These are phyloP conservation scores for Metarhizium sp. DNA, from an alignment of 2,329 filamentous ascomycete genomes.

Conservation along the genomic window DNA sequence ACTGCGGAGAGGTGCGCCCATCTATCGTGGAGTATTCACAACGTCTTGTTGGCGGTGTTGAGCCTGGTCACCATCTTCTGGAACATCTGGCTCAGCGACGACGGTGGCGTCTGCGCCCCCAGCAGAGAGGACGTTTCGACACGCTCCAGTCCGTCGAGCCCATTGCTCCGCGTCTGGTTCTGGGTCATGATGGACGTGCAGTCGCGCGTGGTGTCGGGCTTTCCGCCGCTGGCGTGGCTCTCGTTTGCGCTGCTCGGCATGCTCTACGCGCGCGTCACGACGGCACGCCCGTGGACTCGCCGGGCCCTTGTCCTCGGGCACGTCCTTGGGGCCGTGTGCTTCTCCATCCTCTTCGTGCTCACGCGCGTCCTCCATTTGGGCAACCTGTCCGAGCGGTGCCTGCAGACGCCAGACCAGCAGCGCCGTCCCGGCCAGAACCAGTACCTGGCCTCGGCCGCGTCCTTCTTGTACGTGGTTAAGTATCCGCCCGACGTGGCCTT, in stretches of 20 bases:
- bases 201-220: constrained; percentile 25
- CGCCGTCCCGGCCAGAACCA: constrained; percentile 23
- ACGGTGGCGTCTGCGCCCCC: constrained; percentile 24
- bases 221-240: constrained; percentile 36
- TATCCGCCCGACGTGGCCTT: constrained; percentile 38
- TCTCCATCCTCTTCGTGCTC: constrained; percentile 28
- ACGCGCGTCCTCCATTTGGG: constrained; percentile 32
- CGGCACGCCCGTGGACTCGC: constrained; percentile 21
- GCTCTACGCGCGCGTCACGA: constrained; percentile 30
- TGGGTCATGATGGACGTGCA: constrained; percentile 16
- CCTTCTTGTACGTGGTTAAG: constrained; percentile 38
- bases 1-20: neutral
- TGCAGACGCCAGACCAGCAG: constrained; percentile 28
- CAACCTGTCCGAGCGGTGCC: constrained; percentile 33
- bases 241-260: constrained; percentile 36
- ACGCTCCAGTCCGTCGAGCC: constrained; percentile 8
- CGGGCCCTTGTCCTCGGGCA: constrained; percentile 19
- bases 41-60: constrained; percentile 23
- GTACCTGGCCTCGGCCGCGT: constrained; percentile 28
- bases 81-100: constrained; percentile 36
- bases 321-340: constrained; percentile 16
- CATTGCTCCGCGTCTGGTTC: constrained; percentile 31
- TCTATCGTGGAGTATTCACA: constrained; percentile 32
- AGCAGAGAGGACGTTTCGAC: neutral
- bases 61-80: constrained; percentile 31